phyloP scores from a whole-genome alignment of 116 monocot species.

The Papilionanthe hybrid region DNA sequence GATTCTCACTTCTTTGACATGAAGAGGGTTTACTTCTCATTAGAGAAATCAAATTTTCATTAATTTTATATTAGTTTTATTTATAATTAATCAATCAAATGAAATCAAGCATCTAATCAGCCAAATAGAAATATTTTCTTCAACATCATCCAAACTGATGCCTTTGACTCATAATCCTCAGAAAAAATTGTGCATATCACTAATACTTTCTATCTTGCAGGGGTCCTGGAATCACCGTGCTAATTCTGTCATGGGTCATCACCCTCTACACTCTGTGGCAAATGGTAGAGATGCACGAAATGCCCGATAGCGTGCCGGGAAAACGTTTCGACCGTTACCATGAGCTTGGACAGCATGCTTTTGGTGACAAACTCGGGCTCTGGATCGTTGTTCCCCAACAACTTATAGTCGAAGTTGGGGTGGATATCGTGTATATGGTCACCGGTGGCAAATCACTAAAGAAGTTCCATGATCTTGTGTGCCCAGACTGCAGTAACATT shows the following conservation, averaged over 20 bases:
- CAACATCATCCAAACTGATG: not conserved
- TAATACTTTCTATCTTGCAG: conserved; percentile 6
- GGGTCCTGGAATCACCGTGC: conserved; percentile 34
- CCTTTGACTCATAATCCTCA: not conserved
- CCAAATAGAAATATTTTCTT: too few relatives aligned
- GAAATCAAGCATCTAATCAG: too few relatives aligned
- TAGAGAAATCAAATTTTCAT: too few relatives aligned
- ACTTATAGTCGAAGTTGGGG: conserved; percentile 37
- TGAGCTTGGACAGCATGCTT: conserved; percentile 45
- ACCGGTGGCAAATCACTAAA: conserved; percentile 34
- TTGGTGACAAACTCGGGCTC: conserved; percentile 39
- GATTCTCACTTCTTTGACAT: too few relatives aligned
- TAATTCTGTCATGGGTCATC: conserved; percentile 40
- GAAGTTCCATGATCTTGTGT: conserved; percentile 24
- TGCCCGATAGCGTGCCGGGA: conserved; percentile 44
- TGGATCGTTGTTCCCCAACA: conserved; percentile 51
- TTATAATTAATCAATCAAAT: too few relatives aligned
- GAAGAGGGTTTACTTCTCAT: too few relatives aligned
- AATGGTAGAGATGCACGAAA: conserved; percentile 63
- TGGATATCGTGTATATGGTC: conserved; percentile 39
- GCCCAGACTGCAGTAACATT: conserved; percentile 16
- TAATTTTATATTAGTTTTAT: too few relatives aligned
- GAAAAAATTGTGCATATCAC: not conserved
- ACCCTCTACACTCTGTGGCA: conserved; percentile 46
- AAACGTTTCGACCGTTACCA: conserved; percentile 50